Conservation (phyloP, 768 basidiomycete genomes). For the Boletus patriciae region DNA sequence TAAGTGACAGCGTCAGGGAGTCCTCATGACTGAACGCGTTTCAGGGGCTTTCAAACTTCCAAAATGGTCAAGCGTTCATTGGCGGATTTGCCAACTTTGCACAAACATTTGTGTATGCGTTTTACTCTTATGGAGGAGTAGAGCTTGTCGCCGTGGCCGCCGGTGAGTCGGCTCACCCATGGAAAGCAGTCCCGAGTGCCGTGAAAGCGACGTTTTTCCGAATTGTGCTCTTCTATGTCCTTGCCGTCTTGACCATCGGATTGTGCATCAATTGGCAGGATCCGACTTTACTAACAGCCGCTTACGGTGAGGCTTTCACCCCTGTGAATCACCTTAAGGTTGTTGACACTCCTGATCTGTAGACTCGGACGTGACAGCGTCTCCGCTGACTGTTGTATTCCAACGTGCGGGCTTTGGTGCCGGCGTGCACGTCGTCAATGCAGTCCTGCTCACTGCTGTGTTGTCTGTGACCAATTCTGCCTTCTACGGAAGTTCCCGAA, state of each 20-base stretch:
- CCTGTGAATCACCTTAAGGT: neutral
- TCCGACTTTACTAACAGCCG: slow-evolving; percentile 49
- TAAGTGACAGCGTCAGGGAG: slow-evolving; percentile 24
- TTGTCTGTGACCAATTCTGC: slow-evolving; percentile 64
- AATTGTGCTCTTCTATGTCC: slow-evolving; percentile 62
- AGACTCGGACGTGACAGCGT: slow-evolving; percentile 54
- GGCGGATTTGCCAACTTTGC: slow-evolving; percentile 54
- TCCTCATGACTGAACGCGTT: neutral
- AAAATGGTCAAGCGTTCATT: slow-evolving; percentile 50
- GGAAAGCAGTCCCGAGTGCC: slow-evolving; percentile 61
- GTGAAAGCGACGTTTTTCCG: slow-evolving; percentile 69
- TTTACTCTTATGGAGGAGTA: slow-evolving; percentile 68
- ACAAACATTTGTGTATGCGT: slow-evolving; percentile 64
- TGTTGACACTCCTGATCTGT: neutral
- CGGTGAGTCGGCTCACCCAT: slow-evolving; percentile 63
- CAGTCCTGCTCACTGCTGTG: slow-evolving; percentile 64
- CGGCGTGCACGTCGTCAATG: slow-evolving; percentile 63
- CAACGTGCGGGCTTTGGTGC: slow-evolving; percentile 61
- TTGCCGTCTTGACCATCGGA: slow-evolving; percentile 65
- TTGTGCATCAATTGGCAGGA: slow-evolving; percentile 63
- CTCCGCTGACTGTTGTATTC: slow-evolving; percentile 65
- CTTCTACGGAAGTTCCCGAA: slow-evolving; percentile 65
- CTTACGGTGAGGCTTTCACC: slow-evolving; percentile 35
- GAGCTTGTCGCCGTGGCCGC: slow-evolving; percentile 75
- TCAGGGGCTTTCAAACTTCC: slow-evolving; percentile 53